Base-by-base conservation (phyloP, 1,284 basidiomycete genomes). In the Leccinum fallax region DNA sequence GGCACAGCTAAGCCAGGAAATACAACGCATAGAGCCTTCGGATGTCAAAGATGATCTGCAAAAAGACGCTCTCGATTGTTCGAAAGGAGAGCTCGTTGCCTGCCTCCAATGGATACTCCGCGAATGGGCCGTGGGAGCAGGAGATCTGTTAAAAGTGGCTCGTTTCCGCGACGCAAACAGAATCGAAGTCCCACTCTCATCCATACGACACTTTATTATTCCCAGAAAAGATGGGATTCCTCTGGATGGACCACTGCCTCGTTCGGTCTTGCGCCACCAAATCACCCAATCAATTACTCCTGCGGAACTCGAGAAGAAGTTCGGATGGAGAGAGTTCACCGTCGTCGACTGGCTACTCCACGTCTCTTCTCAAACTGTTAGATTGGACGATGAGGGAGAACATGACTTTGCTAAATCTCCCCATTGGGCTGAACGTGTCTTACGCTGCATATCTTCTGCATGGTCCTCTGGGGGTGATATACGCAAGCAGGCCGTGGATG, bases 41-140 rank as follows among this genome's bases (percentile, higher is more conserved):
- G 95, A 98, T 71, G 90, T 98, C 9, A 79, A 97, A 52, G 75
- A 80, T 49, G 94, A 96, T 74, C 81, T 99, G 4, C 80, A 83
- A 4, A 74, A 80, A 0, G 81, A 90, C 8, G 88, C 94, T 0
- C 80, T 98, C 26, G 74, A 78, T 0, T 84, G 11, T n/a, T 26
- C 34, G 16, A 55, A 92, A 62, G 76, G 79, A 28, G 93, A 98
- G 76, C 89, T 93, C 79, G 76, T 88, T 21, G 87, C 87, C 2
- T 95, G 92, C 74, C 79, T 98, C 67, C 84, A 85, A 58, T 98
- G 96, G 96, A 84, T 90, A 62, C 11, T 7, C 15, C 49, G 11
- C 9, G 46, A 24, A 76, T n/a, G 74, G 92, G 80, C 82, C 40
- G 15, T 81, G 2, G 74, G 8, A 6, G 53, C n/a, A n/a, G 16